phyloP scores from a whole-genome alignment of 2,329 filamentous ascomycete genomes.

The Trichoderma harzianum region DNA sequence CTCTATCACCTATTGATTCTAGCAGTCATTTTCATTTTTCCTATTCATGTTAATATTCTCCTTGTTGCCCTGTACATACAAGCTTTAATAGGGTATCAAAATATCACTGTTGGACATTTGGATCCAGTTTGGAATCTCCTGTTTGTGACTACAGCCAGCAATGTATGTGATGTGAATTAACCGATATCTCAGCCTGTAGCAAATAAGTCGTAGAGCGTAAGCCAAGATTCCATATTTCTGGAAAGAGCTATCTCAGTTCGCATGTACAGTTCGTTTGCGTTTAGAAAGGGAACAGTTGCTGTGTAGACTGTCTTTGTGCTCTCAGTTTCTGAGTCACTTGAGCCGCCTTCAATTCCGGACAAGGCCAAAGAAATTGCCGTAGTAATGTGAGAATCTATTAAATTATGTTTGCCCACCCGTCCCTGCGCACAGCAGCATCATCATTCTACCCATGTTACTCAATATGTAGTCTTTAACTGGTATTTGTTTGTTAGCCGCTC shows the following conservation, averaged over 20 bases:
- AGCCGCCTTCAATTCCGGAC: no score
- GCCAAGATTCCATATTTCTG: not conserved
- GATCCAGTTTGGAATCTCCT: not conserved
- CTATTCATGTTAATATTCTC: slow-evolving; percentile 5
- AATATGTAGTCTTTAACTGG: not conserved
- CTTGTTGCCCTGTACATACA: not conserved
- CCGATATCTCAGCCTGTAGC: not conserved
- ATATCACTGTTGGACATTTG: not conserved
- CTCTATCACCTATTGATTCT: not conserved
- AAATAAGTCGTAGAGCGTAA: not conserved
- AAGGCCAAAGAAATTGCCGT: not conserved
- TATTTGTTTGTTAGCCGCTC: not conserved
- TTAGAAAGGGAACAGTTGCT: not conserved
- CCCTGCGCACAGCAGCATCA: not conserved
- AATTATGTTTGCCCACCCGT: not conserved
- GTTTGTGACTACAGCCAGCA: not conserved
- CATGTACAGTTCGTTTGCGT: not conserved
- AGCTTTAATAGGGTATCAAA: not conserved
- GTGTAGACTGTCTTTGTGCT: no score
- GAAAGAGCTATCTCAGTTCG: not conserved
- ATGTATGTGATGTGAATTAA: not conserved
- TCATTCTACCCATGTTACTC: not conserved
- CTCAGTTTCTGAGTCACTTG: no score
- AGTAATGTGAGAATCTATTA: not conserved
- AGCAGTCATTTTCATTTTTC: not conserved